A percentile compares a stretch with the other conserved stretches of the same genome.
Conservation (phyloP, 306 rosid genomes). For the Cicer chorassanicum region DNA sequence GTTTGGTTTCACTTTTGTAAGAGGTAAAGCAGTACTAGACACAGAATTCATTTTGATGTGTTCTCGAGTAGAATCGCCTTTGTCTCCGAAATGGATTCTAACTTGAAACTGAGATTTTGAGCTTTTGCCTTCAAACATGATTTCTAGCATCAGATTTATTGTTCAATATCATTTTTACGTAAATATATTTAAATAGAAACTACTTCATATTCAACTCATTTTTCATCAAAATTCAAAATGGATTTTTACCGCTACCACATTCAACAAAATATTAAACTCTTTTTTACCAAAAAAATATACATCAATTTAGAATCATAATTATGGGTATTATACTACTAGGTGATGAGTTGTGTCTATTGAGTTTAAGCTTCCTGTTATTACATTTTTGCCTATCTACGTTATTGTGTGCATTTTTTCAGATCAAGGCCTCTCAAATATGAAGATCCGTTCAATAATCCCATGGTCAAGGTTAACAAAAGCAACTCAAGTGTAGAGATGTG, state of each 20-base stretch:
- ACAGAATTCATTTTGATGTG: neutral
- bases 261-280: too few relatives aligned
- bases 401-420: conserved; percentile 51
- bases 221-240: neutral
- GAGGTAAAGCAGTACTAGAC: neutral
- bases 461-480: conserved; percentile 81
- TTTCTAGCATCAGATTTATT: neutral
- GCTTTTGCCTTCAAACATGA: neutral
- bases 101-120: neutral
- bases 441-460: conserved; percentile 90
- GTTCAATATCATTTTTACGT: neutral
- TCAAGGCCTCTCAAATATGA: conserved; percentile 87
- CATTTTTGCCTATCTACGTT: conserved; percentile 28
- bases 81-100: neutral
- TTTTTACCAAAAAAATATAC: too few relatives aligned
- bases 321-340: neutral
- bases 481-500: conserved; percentile 87
- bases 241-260: neutral
- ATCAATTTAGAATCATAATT: neutral
- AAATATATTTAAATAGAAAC: neutral
- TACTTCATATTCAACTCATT: neutral
- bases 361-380: neutral
- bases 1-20: neutral
- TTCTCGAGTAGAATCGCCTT: neutral
- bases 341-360: neutral